Conservation (phyloP, 202 grass and related monocot genomes). For the Schoenoplectus triqueter region DNA sequence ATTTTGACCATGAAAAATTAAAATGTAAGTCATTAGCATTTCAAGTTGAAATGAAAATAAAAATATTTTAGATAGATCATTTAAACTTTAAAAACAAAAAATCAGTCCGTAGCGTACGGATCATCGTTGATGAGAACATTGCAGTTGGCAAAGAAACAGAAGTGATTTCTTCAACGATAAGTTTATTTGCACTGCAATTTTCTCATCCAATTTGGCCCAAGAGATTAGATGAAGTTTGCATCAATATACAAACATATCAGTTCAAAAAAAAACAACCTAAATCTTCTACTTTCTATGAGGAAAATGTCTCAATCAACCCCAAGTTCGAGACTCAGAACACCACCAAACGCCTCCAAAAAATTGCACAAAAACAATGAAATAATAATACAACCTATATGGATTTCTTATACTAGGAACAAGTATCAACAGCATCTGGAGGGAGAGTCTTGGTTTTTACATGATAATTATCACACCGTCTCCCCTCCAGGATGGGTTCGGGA, state of each 20-base stretch:
- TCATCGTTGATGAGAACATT: too few relatives aligned
- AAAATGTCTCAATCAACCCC: not conserved
- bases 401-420: not conserved
- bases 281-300: conserved; percentile 1
- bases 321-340: conserved; percentile 4
- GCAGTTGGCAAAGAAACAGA: too few relatives aligned
- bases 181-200: not conserved
- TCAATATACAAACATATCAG: conserved; percentile 17
- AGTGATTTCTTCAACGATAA: too few relatives aligned
- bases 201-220: conserved; percentile 19
- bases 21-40: too few relatives aligned
- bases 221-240: conserved; percentile 30
- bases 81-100: too few relatives aligned
- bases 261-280: not conserved
- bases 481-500: not conserved
- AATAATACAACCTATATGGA: conserved; percentile 25
- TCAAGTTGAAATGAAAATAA: too few relatives aligned
- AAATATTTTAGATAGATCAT: too few relatives aligned
- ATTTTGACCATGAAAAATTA: too few relatives aligned
- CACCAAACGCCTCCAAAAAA: conserved; percentile 25
- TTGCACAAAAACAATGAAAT: not conserved
- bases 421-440: conserved; percentile 13
- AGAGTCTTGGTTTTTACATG: conserved; percentile 36
- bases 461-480: conserved; percentile 29
- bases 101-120: too few relatives aligned